Conservation (phyloP, 1,284 basidiomycete species). For the Stereum hirsutum region DNA sequence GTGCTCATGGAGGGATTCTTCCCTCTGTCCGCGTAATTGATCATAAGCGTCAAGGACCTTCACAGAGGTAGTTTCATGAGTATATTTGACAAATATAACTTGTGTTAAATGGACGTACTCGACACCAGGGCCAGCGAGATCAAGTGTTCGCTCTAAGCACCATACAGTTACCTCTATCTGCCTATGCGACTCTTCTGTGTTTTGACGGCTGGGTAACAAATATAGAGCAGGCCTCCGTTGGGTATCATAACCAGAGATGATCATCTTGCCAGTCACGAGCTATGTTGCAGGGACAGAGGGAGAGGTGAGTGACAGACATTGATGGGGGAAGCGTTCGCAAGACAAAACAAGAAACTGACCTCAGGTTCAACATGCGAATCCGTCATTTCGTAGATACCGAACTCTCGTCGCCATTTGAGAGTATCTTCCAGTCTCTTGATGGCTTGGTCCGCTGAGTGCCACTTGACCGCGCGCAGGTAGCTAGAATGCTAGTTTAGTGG, state of each 20-base stretch:
- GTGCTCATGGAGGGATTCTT: slow-evolving; percentile 67
- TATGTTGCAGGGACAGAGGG: slow-evolving; percentile 39
- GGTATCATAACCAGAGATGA: slow-evolving; percentile 75
- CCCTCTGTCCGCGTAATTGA: slow-evolving; percentile 75
- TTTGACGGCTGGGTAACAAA: slow-evolving; percentile 80
- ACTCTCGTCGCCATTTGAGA: slow-evolving; percentile 75
- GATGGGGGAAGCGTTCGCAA: neutral
- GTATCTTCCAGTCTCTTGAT: slow-evolving; percentile 72
- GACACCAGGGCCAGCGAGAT: slow-evolving; percentile 68
- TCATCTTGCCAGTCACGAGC: slow-evolving; percentile 77
- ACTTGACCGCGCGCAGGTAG: slow-evolving; percentile 80
- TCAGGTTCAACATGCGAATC: slow-evolving; percentile 50
- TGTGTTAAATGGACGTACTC: slow-evolving; percentile 43
- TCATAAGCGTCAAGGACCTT: slow-evolving; percentile 68
- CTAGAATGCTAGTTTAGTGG: slow-evolving; percentile 64
- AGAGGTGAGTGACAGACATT: no score
- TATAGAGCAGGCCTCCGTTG: slow-evolving; percentile 78
- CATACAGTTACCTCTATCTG: slow-evolving; percentile 80
- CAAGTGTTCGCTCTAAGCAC: slow-evolving; percentile 65
- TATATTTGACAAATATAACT: no score
- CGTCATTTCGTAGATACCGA: slow-evolving; percentile 71
- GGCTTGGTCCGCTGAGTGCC: slow-evolving; percentile 68
- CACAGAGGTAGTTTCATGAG: no score
- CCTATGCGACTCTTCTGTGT: slow-evolving; percentile 65
- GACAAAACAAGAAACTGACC: neutral